phyloP scores from a whole-genome alignment of 2,329 filamentous ascomycete species.

The Fusarium cicatricum region DNA sequence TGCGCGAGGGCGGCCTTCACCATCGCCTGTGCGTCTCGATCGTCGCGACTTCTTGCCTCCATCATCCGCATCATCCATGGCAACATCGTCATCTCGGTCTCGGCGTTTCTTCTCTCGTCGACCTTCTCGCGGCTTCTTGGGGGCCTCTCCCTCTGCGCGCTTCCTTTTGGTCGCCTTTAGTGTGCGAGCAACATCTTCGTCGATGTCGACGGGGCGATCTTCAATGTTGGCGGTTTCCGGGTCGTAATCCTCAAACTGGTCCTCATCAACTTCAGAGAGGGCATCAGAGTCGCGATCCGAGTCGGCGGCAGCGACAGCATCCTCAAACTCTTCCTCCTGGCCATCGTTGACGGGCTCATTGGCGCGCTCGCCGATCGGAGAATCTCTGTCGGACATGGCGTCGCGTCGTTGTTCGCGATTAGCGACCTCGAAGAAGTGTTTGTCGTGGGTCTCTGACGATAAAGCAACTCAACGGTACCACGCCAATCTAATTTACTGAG shows the following conservation, averaged over 20 bases:
- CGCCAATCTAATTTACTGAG: too few species aligned
- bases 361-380: constrained; percentile 50
- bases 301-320: constrained; percentile 47
- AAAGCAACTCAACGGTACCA: background rate
- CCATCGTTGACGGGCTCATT: constrained; percentile 52
- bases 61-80: constrained; percentile 56
- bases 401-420: constrained; percentile 22
- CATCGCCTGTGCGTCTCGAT: constrained; percentile 56
- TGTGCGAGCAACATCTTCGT: constrained; percentile 70
- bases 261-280: constrained; percentile 74
- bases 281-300: constrained; percentile 66
- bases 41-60: constrained; percentile 56
- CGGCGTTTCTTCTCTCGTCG: constrained; percentile 72
- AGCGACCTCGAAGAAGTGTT: background rate
- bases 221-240: constrained; percentile 69
- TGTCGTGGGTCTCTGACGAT: background rate
- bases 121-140: constrained; percentile 80
- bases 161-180: constrained; percentile 72
- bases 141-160: constrained; percentile 66
- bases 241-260: constrained; percentile 75
- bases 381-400: constrained; percentile 58
- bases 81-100: constrained; percentile 58
- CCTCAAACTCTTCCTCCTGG: constrained; percentile 48
- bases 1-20: constrained; percentile 58
- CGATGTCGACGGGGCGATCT: constrained; percentile 71